Base-by-base conservation (phyloP, 306 rosid species). In the Sophora flavescens region DNA sequence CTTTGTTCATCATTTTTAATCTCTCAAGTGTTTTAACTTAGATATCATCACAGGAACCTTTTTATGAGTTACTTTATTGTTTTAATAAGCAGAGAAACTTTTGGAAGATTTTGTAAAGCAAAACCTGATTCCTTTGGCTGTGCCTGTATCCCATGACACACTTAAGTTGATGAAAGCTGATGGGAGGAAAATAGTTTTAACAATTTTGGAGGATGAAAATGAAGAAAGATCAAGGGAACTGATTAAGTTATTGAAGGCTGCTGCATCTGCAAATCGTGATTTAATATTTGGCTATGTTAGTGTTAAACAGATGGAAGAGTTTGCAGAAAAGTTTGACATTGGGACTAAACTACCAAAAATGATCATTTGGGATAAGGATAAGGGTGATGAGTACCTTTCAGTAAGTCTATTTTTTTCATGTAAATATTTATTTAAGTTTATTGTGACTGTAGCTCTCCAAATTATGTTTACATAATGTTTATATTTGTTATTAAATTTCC, bases 241-340 rank as follows among this genome's bases (percentile, higher is more conserved):
- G 79, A 59, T 89, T 58, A 87, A 91, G 88, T 81, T 91, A 82
- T 82, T 95, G 83, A 91, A 85, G 85, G 96, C 88, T 68, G 98
- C 97, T 62, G 99, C 99, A 67, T 89, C 96, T 22, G 98, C 93
- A 17, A 95, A 95, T 67, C 93, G 92, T 8, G 97, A 92, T 82
- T 82, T 95, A 69, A 80, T 95, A 78, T 95, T 95, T 84, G 90
- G 96, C 76, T 91, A 88, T 50, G 96, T 92, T 52, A 97, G 98
- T 66, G 74, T 87, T 78, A 81, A 79, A 79, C 98, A 95, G 82
- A 81, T 86, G 85, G 98, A 78, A 18, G 96, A 92, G 35, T 95
- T 95, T 81, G 91, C 99, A n/a, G 98, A 92, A 54, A 81, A 91
- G 3, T 95, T 95, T 52, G 92, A 87, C 80, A 85, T 82, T 63